Base-by-base conservation (phyloP, 768 basidiomycete genomes). In the Podaxis sp. region DNA sequence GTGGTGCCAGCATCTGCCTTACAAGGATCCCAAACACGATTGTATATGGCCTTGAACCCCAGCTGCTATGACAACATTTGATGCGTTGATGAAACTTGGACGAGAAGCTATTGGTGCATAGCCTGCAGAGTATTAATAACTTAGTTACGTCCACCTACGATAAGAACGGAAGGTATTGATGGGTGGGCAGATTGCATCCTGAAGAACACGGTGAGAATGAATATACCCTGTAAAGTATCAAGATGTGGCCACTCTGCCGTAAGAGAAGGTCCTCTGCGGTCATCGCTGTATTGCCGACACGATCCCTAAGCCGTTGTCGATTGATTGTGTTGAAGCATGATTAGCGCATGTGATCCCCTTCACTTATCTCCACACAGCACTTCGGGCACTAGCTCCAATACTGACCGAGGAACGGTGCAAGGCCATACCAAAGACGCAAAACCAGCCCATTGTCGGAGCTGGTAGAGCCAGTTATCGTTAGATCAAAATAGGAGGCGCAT, bases 11-110 rank as follows among this genome's bases (percentile, higher is more conserved):
- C 19, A 17, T 25, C 33, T 41, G 37, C 17, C 7, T 60, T 43
- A 37, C 13, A 19, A 13, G n/a, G 17, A 13, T 3, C 15, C 24
- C 49, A 52, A 41, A n/a, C n/a, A 53, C 51, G 24, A 53, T 40
- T 47, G 25, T 33, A n/a, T 37, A 55, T 37, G 46, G 29, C 6
- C 33, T 38, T 43, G 29, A 55, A 56, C 38, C 50, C 54, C 53
- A 61, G 54, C 53, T 61, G 40, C 60, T 61, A 61, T 61, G 60
- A 61, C 60, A 61, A 61, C 60, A 56, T 61, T 33, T 61, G 60
- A 61, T 55, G 46, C 27, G 43, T 49, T 61, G 60, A 61, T 61
- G 60, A 61, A 61, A 61, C 54, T 49, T 47, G 53, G 53, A 55
- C 19, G 52, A 61, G 60, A 55, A 61, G 53, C 60, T 46, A 38